phyloP scores from a whole-genome alignment of 2,329 filamentous ascomycete genomes.

The Trichophaea hybrida region DNA sequence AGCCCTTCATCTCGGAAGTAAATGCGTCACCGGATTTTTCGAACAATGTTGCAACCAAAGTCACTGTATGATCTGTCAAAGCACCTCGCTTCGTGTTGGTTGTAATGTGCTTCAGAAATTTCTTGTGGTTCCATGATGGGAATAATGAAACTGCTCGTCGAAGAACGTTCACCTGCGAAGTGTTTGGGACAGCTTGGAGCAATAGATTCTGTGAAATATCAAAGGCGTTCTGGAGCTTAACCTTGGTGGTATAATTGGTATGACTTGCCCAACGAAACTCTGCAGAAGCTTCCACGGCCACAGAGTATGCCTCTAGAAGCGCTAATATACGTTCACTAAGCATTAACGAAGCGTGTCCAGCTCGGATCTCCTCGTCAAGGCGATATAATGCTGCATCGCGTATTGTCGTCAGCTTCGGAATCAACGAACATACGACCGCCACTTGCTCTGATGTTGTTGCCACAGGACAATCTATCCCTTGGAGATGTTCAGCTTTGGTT shows the following conservation, averaged over 20 bases:
- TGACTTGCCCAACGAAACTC: constrained; percentile 10
- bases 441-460: background rate
- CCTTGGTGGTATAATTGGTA: background rate
- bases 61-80: constrained; percentile 12
- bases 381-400: constrained; percentile 5
- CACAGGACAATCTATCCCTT: background rate
- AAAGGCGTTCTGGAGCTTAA: background rate
- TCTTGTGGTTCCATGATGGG: constrained; percentile 8
- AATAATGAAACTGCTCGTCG: constrained; percentile 14
- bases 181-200: constrained; percentile 8
- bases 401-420: constrained; percentile 10
- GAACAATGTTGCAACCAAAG: constrained; percentile 14
- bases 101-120: constrained; percentile 12
- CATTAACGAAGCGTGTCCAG: background rate
- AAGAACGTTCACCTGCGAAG: constrained; percentile 10
- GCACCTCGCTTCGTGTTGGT: constrained; percentile 12
- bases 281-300: background rate
- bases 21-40: constrained; percentile 4
- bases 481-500: background rate
- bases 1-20: constrained; percentile 11
- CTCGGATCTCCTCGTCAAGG: background rate
- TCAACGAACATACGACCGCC: constrained; percentile 15
- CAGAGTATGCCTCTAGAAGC: constrained; percentile 14
- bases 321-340: constrained; percentile 10
- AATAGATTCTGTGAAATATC: constrained; percentile 7